Evolutionary conservation across 2,329 filamentous ascomycete genomes (phyloP).

Genomic region (Pseudogymnoascus sp.): DNA sequence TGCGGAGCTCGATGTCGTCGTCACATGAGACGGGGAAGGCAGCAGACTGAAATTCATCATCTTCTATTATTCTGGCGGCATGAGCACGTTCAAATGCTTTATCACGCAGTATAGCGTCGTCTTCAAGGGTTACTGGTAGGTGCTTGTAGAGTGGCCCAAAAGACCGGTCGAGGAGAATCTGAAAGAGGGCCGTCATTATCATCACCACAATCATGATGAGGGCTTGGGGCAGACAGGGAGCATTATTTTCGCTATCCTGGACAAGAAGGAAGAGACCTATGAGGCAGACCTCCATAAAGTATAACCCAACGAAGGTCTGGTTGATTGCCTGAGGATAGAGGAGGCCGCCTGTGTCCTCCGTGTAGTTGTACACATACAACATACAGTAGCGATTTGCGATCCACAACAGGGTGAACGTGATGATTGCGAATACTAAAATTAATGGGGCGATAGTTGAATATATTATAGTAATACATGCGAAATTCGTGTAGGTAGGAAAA

Average conservation of each 20-base stretch:
- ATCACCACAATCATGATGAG: constrained; percentile 74
- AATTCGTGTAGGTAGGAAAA: constrained; percentile 94
- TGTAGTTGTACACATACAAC: constrained; percentile 85
- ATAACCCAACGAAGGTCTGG: constrained; percentile 89
- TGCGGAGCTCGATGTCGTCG: too few relatives aligned
- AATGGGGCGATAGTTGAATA: constrained; percentile 85
- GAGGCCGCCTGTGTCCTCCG: constrained; percentile 83
- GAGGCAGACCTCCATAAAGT: constrained; percentile 87
- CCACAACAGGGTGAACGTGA: constrained; percentile 89
- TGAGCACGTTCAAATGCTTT: constrained; percentile 79
- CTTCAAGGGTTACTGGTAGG: constrained; percentile 88
- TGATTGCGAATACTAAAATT: constrained; percentile 85
- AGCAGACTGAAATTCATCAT: constrained; percentile 39
- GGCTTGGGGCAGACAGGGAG: constrained; percentile 65
- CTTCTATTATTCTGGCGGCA: constrained; percentile 58
- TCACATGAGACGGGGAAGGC: too few relatives aligned
- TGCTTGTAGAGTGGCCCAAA: constrained; percentile 83
- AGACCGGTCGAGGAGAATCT: constrained; percentile 70
- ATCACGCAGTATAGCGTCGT: constrained; percentile 86
- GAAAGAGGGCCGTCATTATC: constrained; percentile 65
- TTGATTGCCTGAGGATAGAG: constrained; percentile 90
- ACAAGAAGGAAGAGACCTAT: constrained; percentile 85
- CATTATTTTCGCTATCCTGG: constrained; percentile 43
- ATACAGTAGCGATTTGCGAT: constrained; percentile 91
- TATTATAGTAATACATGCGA: constrained; percentile 83